Conservation (phyloP, 805 yeast species). For the Saccharomyces eubayanus region DNA sequence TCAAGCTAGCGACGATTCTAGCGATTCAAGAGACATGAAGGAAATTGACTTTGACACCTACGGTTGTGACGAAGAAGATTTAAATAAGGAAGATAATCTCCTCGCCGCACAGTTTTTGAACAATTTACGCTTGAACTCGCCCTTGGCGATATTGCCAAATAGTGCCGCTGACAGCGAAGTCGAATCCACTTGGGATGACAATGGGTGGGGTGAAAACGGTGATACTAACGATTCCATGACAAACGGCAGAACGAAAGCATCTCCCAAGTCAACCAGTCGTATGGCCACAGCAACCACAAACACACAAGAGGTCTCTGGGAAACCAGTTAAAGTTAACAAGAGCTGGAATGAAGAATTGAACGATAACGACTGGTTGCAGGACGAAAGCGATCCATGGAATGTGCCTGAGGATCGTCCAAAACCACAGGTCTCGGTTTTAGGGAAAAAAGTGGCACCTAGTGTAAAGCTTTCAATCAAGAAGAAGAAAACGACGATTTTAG, state of each 20-base stretch:
- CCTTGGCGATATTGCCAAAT: background rate
- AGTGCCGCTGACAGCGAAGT: background rate
- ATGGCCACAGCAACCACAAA: background rate
- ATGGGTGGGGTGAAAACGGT: constrained; percentile 24
- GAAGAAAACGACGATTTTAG: background rate
- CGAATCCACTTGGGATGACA: constrained; percentile 24
- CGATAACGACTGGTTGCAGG: constrained; percentile 5
- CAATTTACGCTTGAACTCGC: constrained; percentile 6
- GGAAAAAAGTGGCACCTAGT: background rate
- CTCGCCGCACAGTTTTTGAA: constrained; percentile 17
- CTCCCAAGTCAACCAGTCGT: background rate
- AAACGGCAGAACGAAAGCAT: background rate
- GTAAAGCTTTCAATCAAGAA: background rate
- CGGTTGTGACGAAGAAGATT: constrained; percentile 8
- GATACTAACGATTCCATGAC: constrained; percentile 1
- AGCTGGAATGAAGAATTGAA: constrained; percentile 19
- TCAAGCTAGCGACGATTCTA: constrained; percentile 6
- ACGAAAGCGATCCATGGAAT: background rate
- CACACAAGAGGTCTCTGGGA: constrained; percentile 2
- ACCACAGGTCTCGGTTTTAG: background rate
- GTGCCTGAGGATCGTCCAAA: background rate
- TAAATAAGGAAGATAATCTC: constrained; percentile 6
- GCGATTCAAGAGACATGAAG: constrained; percentile 3
- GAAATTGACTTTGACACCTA: constrained; percentile 19
- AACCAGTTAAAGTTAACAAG: constrained; percentile 10